Conservation (phyloP, 331 rosid species). For the Stylosanthes scabra region DNA sequence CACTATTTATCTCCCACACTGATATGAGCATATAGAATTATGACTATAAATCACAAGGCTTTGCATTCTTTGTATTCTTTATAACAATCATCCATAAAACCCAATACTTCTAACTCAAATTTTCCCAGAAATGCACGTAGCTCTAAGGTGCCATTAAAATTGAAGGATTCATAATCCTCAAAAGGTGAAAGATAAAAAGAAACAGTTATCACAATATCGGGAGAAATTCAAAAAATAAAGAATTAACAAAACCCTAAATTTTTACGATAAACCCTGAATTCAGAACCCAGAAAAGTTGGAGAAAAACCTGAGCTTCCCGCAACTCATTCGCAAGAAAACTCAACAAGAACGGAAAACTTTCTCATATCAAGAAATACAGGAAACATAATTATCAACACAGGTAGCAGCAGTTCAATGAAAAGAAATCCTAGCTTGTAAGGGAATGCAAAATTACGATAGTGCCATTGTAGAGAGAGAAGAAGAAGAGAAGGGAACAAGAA, state of each 20-base stretch:
- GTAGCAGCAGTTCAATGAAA: slow-evolving; percentile 7
- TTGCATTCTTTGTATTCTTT: no score
- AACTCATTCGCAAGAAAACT: not conserved
- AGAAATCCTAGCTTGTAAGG: not conserved
- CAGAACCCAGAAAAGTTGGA: not conserved
- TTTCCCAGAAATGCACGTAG: not conserved
- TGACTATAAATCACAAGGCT: not conserved
- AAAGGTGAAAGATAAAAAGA: not conserved
- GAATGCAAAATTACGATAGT: not conserved
- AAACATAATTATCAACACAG: not conserved
- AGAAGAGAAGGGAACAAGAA: not conserved
- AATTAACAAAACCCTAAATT: slow-evolving; percentile 1
- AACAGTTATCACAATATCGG: not conserved
- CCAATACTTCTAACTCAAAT: not conserved
- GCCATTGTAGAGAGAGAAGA: slow-evolving; percentile 12
- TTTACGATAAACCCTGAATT: slow-evolving; percentile 6
- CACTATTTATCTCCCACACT: not conserved
- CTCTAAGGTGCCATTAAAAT: not conserved
- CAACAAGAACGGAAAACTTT: not conserved
- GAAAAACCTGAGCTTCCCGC: slow-evolving; percentile 27
- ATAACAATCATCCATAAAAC: not conserved
- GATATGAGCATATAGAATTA: not conserved
- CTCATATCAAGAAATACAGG: not conserved
- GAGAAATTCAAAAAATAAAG: not conserved
- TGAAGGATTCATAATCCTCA: not conserved